Base-by-base conservation (phyloP, 2,329 filamentous ascomycete genomes). In the Tolypocladium paradoxum region DNA sequence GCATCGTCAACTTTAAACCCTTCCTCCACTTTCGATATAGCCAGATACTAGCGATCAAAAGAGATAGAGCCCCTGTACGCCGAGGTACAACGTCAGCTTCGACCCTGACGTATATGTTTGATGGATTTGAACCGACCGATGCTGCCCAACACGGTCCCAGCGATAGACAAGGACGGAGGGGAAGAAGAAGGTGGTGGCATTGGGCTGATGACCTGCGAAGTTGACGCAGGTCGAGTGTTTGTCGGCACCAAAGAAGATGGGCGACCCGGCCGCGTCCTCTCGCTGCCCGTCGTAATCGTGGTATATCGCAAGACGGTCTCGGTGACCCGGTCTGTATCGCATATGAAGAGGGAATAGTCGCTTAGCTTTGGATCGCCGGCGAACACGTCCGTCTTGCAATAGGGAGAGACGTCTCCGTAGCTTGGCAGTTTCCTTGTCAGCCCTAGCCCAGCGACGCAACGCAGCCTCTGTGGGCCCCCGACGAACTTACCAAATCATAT, bases 341-440 rank as follows among this genome's bases (percentile, higher is more conserved):
- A 62, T 18, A 62, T 49, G 24, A 55, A 59, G 22, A 62, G 52
- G 47, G 60, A 62, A 33, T 54, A 60, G 29, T 57, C 54, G 14
- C 53, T 36, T 18, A 61, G 36, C 22, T 51, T 46, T 18, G 53
- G 14, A 50, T 57, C 56, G 2, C 48, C 52, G 2, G 49, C 49
- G 31, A 61, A 55, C 11, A 60, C 52, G 45, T 62, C 53, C 29
- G 60, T 62, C 53, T 62, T 59, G 51, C 59, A 62, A 43, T 58
- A 60, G 2, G 59, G 59, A 5, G 56, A 51, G 16, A 48, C 48
- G 14, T 37, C 37, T 33, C 18, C 49, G 14, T 50, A 50, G 45
- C 53, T 48, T 9, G 6, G 34, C 27, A 35, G 18, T 20, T 9
- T 11, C 3, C 20, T n/a, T 18, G 43, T 46, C 6, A 31, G 18